Evolutionary conservation across 139 green algal genomes (phyloP).

Genomic region (Chlorella sp.): DNA sequence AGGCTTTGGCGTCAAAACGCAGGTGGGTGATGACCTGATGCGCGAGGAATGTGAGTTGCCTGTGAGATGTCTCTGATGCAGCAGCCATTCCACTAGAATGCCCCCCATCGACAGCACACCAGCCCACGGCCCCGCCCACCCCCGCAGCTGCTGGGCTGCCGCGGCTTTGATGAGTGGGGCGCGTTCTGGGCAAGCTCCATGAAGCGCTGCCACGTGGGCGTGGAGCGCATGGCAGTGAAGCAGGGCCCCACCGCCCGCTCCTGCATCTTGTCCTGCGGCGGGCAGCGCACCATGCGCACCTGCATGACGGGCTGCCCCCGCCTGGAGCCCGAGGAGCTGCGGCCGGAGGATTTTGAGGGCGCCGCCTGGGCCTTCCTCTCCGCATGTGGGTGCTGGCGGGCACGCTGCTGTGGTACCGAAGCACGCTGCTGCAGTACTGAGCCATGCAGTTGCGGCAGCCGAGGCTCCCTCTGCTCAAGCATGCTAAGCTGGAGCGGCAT

Average conservation of each 20-base stretch:
- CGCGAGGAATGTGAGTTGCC: background rate
- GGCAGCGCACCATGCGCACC: slow-evolving; percentile 67
- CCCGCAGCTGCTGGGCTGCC: slow-evolving; percentile 39
- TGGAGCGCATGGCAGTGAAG: slow-evolving; percentile 37
- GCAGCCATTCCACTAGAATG: no score
- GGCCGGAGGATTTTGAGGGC: slow-evolving; percentile 44
- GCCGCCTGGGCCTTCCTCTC: slow-evolving; percentile 52
- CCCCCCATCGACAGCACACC: no score
- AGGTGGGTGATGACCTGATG: no score
- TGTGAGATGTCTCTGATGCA: background rate
- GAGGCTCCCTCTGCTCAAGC: no score
- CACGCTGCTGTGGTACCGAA: background rate
- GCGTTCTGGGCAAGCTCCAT: slow-evolving; percentile 60
- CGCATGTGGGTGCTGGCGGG: background rate
- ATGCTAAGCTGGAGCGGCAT: no score
- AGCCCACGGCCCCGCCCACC: no score
- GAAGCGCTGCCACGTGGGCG: slow-evolving; percentile 54
- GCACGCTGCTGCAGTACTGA: no score
- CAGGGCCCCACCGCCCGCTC: slow-evolving; percentile 56
- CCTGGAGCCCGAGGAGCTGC: slow-evolving; percentile 41
- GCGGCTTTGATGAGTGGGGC: slow-evolving; percentile 67
- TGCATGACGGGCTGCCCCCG: slow-evolving; percentile 50
- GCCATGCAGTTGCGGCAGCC: no score
- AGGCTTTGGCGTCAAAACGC: slow-evolving; percentile 40
- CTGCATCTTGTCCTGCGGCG: slow-evolving; percentile 64